Evolutionary conservation across 768 basidiomycete species (phyloP).

Genomic region (Auricularia heimuer): DNA sequence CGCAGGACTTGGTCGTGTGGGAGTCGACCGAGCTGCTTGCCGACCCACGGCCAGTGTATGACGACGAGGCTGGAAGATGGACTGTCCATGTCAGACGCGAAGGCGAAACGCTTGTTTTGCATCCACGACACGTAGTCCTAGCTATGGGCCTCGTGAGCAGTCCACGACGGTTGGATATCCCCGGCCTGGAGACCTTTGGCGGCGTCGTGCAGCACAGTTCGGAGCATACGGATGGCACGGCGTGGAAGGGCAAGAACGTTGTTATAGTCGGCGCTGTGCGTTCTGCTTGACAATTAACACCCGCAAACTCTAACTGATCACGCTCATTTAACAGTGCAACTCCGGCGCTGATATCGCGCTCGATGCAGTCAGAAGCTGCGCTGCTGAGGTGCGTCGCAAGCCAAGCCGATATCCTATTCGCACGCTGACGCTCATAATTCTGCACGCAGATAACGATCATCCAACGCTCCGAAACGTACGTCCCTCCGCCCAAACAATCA

Average conservation of each 20-base stretch:
- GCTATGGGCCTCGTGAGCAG: background rate
- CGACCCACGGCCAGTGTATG: conserved; percentile 25
- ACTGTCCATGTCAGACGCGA: background rate
- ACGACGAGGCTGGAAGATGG: conserved; percentile 19
- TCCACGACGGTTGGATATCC: background rate
- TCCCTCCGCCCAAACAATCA: too few species aligned
- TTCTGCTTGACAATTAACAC: background rate
- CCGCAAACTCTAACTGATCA: background rate
- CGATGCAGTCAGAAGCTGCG: background rate
- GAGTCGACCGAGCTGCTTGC: conserved; percentile 22
- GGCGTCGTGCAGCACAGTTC: background rate
- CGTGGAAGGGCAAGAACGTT: background rate
- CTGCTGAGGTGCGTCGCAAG: background rate
- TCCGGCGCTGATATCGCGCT: conserved; percentile 6
- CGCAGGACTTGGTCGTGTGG: conserved; percentile 37
- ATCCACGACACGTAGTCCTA: background rate
- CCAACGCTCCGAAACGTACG: too few species aligned
- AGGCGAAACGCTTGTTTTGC: background rate
- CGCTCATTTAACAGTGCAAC: background rate
- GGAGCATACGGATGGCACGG: background rate
- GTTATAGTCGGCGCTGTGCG: background rate
- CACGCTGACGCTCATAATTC: background rate
- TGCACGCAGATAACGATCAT: background rate
- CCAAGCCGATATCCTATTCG: too few species aligned
- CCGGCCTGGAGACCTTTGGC: background rate